Conservation (phyloP, 345 rosid species). For the Psidium friedrichsthalianum region DNA sequence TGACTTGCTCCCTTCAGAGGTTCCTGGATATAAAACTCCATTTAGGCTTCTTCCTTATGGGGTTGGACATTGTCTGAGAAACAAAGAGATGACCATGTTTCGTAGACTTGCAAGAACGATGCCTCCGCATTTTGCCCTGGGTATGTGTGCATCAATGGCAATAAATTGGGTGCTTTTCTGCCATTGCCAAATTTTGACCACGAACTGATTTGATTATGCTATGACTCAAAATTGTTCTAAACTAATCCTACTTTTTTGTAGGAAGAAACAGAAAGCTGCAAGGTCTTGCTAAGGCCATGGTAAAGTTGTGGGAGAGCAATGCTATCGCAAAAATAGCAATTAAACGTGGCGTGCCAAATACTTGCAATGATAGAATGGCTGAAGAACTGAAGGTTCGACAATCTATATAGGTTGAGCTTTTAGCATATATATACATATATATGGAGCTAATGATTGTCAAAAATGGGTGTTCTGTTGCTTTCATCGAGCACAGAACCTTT, state of each 20-base stretch:
- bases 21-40: slow-evolving; percentile 61
- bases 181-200: background rate
- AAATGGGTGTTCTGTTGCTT: background rate
- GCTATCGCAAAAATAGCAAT: slow-evolving; percentile 88
- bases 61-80: slow-evolving; percentile 39
- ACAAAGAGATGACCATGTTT: slow-evolving; percentile 49
- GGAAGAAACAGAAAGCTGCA: slow-evolving; percentile 84
- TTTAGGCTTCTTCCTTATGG: slow-evolving; percentile 68
- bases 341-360: slow-evolving; percentile 74
- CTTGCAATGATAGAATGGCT: slow-evolving; percentile 89
- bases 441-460: background rate
- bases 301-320: slow-evolving; percentile 76
- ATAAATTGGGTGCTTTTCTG: background rate
- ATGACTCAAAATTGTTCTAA: background rate
- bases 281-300: slow-evolving; percentile 81
- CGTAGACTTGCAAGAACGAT: slow-evolving; percentile 60
- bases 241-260: slow-evolving; percentile 11
- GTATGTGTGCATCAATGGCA: slow-evolving; percentile 16
- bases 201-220: background rate
- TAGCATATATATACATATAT: background rate
- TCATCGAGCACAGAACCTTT: background rate
- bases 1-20: slow-evolving; percentile 68
- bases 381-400: slow-evolving; percentile 74
- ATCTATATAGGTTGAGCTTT: background rate
- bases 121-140: slow-evolving; percentile 90